Base-by-base conservation (phyloP, 257 asterid species). In the Catharanthus roseus region DNA sequence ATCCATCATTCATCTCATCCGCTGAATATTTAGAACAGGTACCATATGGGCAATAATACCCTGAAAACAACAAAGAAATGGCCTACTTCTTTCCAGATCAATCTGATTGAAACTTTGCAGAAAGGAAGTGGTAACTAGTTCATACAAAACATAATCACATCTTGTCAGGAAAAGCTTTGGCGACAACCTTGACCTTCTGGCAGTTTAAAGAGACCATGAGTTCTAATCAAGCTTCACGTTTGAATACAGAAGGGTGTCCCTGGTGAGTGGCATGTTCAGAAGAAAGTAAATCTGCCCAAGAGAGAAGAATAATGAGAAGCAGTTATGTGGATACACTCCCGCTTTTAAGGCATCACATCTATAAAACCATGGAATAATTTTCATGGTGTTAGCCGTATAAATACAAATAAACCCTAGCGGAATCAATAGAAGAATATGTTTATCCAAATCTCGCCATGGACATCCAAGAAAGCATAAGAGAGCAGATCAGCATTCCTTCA, bases 231-330 rank as follows among this genome's bases (percentile, higher is more conserved):
- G 93, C 89, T 89, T 91, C 73, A 93, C 97, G 57, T 88, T 93
- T 42, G 96, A 91, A 81, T 93, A 93, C 54, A 93, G 81, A 80
- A 93, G 96, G 58, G 99, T 93, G 85, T 93, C 99, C 88, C 83
- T 88, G 79, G 99, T 91, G 74, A 93, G 76, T 65, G 99, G 87
- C 99, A 93, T 89, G 86, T 82, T 72, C 71, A 89, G 8, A 49
- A 93, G 99, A 64, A 74, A 89, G 79, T 74, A 65, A 68, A 89
- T 70, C 99, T 93, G 99, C 93, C 41, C 62, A 77, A 72, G 34
- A 66, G 71, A 78, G 60, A 66, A 71, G 44, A 65, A 77, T 33
- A 21, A 78, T 77, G 28, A 42, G 79, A 61, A 33, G 54, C 21
- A 23, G 68, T 38, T 66, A 21, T 34, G 13, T 18, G 53, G 45